Evolutionary conservation across 345 rosid genomes (phyloP).

Genomic region (Moringa oleifera): DNA sequence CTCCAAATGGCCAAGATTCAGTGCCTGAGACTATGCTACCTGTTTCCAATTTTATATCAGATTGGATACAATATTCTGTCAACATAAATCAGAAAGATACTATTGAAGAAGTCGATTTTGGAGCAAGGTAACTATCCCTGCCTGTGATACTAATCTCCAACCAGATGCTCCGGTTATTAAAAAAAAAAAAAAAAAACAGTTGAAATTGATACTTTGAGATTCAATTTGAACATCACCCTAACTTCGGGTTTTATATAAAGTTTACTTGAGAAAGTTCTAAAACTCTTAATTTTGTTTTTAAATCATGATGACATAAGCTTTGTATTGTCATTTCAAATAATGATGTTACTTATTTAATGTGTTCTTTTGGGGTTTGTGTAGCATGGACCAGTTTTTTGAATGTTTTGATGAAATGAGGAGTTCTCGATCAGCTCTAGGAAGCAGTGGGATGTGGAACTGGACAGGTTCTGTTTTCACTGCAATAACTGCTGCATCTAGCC

Average conservation of each 20-base stretch:
- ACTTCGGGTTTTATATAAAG: no score
- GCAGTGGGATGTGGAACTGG: conserved; percentile 97
- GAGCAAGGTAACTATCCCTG: conserved; percentile 68
- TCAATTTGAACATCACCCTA: no score
- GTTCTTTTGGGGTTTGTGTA: conserved; percentile 23
- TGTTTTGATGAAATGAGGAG: conserved; percentile 89
- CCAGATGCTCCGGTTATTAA: no score
- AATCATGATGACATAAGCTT: neutral
- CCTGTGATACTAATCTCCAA: no score
- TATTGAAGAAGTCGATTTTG: conserved; percentile 58
- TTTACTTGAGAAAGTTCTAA: no score
- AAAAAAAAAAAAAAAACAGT: no score
- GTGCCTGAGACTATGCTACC: conserved; percentile 41
- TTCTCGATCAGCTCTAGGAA: conserved; percentile 80
- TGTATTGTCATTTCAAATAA: neutral
- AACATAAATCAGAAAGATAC: conserved; percentile 29
- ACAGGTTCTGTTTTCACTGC: conserved; percentile 93
- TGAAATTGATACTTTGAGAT: no score
- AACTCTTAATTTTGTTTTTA: neutral
- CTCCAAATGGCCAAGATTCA: conserved; percentile 35
- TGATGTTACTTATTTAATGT: neutral
- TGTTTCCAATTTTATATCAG: conserved; percentile 57
- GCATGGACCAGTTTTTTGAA: conserved; percentile 95
- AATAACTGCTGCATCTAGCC: conserved; percentile 95
- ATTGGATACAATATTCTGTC: conserved; percentile 70